A percentile compares a stretch with the other conserved stretches of the same genome.
Conservation (phyloP, 805 yeast genomes). For the Ogataea parapolymorpha region DNA sequence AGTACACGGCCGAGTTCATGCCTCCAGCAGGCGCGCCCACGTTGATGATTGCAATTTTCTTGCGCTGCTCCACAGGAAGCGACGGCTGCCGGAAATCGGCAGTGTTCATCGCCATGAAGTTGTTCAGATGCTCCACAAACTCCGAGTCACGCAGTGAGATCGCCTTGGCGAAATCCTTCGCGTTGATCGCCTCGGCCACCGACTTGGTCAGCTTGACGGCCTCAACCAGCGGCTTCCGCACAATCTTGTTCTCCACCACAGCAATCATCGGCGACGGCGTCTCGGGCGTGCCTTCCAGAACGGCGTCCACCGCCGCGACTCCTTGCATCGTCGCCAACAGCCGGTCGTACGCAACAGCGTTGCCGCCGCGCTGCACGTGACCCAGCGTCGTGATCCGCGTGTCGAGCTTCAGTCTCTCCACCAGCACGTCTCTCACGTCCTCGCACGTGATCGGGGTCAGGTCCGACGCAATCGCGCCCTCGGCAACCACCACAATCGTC, state of each 20-base stretch:
- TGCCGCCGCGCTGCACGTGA: slow-evolving; percentile 98
- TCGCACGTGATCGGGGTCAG: slow-evolving; percentile 63
- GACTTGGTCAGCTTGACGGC: slow-evolving; percentile 69
- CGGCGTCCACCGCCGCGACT: slow-evolving; percentile 95
- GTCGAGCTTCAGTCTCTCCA: slow-evolving; percentile 60
- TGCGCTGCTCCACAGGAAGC: slow-evolving; percentile 50
- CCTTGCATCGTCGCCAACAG: slow-evolving; percentile 92
- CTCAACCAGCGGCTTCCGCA: slow-evolving; percentile 64
- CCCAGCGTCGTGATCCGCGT: slow-evolving; percentile 93
- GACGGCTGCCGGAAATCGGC: slow-evolving; percentile 65
- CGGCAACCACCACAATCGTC: slow-evolving; percentile 78
- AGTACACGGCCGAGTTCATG: slow-evolving; percentile 72
- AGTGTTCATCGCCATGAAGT: slow-evolving; percentile 62
- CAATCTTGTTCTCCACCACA: slow-evolving; percentile 66
- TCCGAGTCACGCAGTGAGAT: slow-evolving; percentile 69
- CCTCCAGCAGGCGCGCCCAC: slow-evolving; percentile 84
- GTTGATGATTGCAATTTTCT: slow-evolving; percentile 66
- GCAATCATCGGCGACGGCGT: slow-evolving; percentile 96
- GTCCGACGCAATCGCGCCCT: slow-evolving; percentile 74
- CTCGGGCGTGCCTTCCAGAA: slow-evolving; percentile 79
- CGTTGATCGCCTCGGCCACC: slow-evolving; percentile 66
- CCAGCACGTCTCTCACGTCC: slow-evolving; percentile 64
- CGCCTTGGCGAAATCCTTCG: slow-evolving; percentile 65
- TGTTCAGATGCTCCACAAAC: slow-evolving; percentile 60
- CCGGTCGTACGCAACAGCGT: slow-evolving; percentile 95